These are phyloP conservation scores for Euphrasia confusa DNA, from an alignment of 257 asterid genomes.

Conservation along the genomic window DNA sequence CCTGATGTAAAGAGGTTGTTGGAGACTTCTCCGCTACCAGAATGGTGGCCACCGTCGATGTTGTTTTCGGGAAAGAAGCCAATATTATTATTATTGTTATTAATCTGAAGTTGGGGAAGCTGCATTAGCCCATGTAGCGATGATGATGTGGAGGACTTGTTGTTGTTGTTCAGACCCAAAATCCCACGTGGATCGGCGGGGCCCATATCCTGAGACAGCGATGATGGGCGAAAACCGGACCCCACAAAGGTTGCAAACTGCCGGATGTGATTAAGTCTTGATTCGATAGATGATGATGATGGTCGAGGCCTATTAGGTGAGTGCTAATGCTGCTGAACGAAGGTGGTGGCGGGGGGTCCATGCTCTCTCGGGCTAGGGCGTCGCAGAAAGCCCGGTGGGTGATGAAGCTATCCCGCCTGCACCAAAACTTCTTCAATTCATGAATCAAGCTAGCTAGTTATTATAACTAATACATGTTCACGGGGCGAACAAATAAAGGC, in stretches of 20 bases:
- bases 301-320: slow-evolving; percentile 49
- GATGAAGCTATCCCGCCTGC: slow-evolving; percentile 80
- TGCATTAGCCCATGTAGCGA: slow-evolving; percentile 57
- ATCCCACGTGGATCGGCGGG: slow-evolving; percentile 14
- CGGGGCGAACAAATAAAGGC: too few relatives aligned
- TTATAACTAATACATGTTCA: too few relatives aligned
- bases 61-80: slow-evolving; percentile 50
- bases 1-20: slow-evolving; percentile 35
- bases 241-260: slow-evolving; percentile 35
- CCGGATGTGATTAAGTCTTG: slow-evolving; percentile 36
- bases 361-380: slow-evolving; percentile 74
- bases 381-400: slow-evolving; percentile 88
- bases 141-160: slow-evolving; percentile 1
- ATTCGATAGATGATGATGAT: slow-evolving; percentile 27
- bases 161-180: slow-evolving; percentile 30
- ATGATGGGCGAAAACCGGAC: slow-evolving; percentile 13
- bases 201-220: background rate
- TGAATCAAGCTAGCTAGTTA: too few relatives aligned
- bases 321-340: slow-evolving; percentile 45
- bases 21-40: too few relatives aligned
- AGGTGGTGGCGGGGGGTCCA: slow-evolving; percentile 38
- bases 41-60: too few relatives aligned
- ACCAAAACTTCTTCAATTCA: background rate
- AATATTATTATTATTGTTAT: too few relatives aligned
- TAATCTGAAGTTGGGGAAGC: slow-evolving; percentile 48